Conservation (phyloP, 2,329 filamentous ascomycete genomes). For the Ophiostoma novo-ulmi region DNA sequence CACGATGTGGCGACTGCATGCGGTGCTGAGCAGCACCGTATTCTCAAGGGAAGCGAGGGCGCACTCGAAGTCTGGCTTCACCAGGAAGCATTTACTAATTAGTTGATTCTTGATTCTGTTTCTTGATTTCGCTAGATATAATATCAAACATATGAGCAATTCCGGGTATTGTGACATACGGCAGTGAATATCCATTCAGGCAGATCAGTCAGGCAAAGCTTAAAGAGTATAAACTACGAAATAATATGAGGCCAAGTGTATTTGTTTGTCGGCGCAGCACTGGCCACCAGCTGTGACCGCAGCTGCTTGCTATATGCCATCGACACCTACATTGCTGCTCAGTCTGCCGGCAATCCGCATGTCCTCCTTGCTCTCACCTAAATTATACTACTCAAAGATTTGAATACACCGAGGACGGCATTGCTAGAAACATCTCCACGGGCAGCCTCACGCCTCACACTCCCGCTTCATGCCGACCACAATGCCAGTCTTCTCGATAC, state of each 20-base stretch:
- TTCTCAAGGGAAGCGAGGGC: slow-evolving; percentile 14
- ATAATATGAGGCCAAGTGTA: not conserved
- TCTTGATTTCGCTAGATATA: not conserved
- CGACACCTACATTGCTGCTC: not conserved
- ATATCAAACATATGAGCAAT: not conserved
- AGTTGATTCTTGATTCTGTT: not conserved
- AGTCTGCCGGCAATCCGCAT: not conserved
- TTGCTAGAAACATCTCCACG: not conserved
- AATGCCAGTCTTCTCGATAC: not conserved
- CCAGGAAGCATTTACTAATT: slow-evolving; percentile 21
- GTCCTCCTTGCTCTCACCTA: not conserved
- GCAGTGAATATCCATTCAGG: not conserved
- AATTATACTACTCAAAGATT: not conserved
- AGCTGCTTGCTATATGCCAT: not conserved
- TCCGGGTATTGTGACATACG: not conserved
- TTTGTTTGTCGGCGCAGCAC: not conserved
- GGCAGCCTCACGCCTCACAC: not conserved
- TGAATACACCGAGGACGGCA: not conserved
- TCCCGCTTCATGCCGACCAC: not conserved
- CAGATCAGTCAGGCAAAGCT: not conserved
- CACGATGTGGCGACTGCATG: not conserved
- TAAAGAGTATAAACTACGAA: not conserved
- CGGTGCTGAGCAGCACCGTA: slow-evolving; percentile 18
- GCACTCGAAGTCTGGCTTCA: slow-evolving; percentile 24
- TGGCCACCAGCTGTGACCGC: not conserved